Percentiles rank a stretch among this genome's conserved stretches.
phyloP scores from a whole-genome alignment of 306 rosid species.

The Trichosanthes cucumerina region DNA sequence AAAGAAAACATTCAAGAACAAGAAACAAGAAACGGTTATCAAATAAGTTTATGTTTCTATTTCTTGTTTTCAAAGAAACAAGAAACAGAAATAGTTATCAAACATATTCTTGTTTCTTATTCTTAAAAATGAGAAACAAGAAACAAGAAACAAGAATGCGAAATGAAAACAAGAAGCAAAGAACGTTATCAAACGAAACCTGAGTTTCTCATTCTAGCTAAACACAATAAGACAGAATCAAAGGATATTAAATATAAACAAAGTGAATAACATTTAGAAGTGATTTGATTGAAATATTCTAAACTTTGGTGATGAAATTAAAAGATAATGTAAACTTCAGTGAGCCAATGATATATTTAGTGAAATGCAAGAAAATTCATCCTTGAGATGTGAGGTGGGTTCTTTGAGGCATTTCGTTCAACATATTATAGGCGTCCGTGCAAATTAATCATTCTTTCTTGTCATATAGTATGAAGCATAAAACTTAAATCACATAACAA shows the following conservation, averaged over 20 bases:
- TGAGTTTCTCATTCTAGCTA: background rate
- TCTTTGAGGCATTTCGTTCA: background rate
- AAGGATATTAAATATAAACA: background rate
- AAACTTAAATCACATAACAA: background rate
- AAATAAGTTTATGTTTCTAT: too few species aligned
- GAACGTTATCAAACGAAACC: too few species aligned
- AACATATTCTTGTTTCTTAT: too few species aligned
- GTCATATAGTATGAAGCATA: background rate
- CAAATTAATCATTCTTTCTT: background rate
- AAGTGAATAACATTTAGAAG: background rate
- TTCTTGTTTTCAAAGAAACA: too few species aligned
- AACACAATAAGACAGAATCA: background rate
- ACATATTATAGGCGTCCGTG: background rate
- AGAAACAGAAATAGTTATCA: too few species aligned
- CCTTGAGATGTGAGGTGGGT: background rate
- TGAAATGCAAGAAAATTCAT: background rate
- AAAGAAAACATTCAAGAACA: too few species aligned
- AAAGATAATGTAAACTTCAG: background rate
- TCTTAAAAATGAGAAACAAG: too few species aligned
- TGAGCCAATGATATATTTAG: background rate
- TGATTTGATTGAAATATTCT: background rate
- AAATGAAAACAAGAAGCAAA: too few species aligned
- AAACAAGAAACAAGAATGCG: too few species aligned
- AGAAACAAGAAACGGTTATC: too few species aligned
- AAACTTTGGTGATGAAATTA: background rate